These are phyloP conservation scores for Pseudogymnoascus sp. DNA, from an alignment of 2,329 filamentous ascomycete genomes.

Conservation along the genomic window DNA sequence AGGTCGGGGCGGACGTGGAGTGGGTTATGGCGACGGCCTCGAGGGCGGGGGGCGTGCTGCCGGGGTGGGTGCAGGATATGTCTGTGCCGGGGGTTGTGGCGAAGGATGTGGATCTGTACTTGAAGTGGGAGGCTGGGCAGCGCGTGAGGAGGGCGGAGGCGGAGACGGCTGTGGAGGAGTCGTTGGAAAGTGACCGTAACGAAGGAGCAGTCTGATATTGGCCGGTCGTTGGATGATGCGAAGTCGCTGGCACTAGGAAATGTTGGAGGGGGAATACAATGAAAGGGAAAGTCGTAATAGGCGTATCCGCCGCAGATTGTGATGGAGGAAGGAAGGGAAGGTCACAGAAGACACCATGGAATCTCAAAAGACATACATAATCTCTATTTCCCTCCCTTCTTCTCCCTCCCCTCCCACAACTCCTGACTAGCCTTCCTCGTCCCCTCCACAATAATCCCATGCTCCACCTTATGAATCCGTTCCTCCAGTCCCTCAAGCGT, in stretches of 20 bases:
- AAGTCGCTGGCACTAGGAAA: neutral
- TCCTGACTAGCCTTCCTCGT: slow-evolving; percentile 42
- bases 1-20: slow-evolving; percentile 35
- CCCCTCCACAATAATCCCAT: slow-evolving; percentile 70
- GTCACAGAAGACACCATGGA: neutral
- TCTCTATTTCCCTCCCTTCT: slow-evolving; percentile 14
- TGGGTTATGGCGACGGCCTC: slow-evolving; percentile 75
- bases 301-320: neutral
- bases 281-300: neutral
- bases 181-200: neutral
- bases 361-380: slow-evolving; percentile 14
- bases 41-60: slow-evolving; percentile 59
- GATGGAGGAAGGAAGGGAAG: neutral
- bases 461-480: slow-evolving; percentile 69
- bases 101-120: slow-evolving; percentile 63
- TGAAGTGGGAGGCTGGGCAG: slow-evolving; percentile 41
- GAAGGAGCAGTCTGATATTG: neutral
- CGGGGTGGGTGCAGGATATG: slow-evolving; percentile 55
- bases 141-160: neutral
- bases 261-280: neutral
- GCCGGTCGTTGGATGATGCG: neutral
- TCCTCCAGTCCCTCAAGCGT: slow-evolving; percentile 56
- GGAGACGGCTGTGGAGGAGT: neutral
- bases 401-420: slow-evolving; percentile 26
- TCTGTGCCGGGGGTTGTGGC: slow-evolving; percentile 53